Percentiles rank a stretch among this genome's conserved stretches.
Conservation (phyloP, 306 rosid species). For the Comarum palustre region DNA sequence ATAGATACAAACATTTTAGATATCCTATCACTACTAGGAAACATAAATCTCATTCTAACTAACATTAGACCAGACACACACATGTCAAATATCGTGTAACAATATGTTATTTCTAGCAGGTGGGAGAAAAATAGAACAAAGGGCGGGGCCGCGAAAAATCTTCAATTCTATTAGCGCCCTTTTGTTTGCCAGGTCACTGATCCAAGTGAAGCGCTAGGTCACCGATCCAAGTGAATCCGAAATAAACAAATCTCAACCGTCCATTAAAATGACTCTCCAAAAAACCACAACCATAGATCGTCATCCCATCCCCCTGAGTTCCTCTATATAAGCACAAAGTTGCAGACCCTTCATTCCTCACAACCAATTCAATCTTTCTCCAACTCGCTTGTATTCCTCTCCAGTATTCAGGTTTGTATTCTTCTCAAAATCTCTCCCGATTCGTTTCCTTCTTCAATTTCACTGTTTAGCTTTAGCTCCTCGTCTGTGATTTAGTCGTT, state of each 20-base stretch:
- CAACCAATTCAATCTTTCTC: neutral
- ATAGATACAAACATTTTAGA: too few relatives aligned
- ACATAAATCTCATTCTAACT: too few relatives aligned
- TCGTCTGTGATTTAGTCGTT: too few relatives aligned
- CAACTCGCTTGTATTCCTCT: neutral
- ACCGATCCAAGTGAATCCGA: neutral
- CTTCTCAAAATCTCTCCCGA: neutral
- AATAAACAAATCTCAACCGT: neutral
- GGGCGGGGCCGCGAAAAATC: too few relatives aligned
- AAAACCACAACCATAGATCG: neutral
- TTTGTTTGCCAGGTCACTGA: slow-evolving; percentile 24
- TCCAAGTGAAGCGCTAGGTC: slow-evolving; percentile 5
- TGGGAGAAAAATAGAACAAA: too few relatives aligned
- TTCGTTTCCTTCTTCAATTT: neutral
- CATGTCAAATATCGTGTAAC: too few relatives aligned
- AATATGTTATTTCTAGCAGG: too few relatives aligned
- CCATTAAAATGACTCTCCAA: neutral
- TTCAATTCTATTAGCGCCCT: too few relatives aligned
- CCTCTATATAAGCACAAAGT: neutral
- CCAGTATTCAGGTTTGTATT: neutral
- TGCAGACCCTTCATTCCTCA: neutral
- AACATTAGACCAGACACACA: too few relatives aligned
- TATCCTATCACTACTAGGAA: too few relatives aligned
- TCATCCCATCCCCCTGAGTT: neutral
- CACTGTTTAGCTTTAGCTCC: neutral